Base-by-base conservation (phyloP, 345 rosid genomes). In the Jatropha curcas region DNA sequence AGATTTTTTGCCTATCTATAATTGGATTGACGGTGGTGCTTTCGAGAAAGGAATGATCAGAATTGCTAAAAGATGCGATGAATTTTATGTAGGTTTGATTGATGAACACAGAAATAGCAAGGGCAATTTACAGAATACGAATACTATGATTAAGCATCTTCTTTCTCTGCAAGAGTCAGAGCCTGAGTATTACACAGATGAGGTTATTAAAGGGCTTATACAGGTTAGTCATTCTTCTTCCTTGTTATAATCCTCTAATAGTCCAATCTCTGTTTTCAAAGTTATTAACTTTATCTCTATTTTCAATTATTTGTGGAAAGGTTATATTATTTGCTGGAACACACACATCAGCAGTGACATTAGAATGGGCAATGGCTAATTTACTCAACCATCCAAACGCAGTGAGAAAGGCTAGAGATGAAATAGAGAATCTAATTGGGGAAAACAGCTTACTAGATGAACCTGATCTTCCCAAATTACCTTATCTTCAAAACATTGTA, bases 1-100 rank as follows among this genome's bases (percentile, higher is more conserved):
- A 14, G 90, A 91, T 67, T 88, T 74, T 72, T 71, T 92, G 25
- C 91, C 97, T 0, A 31, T 84, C 19, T 41, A 86, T 79, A 60
- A 70, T 35, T 82, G 86, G 87, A 3, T 81, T 72, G 79, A 81
- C 11, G 7, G 62, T 45, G 67, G 63, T 11, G 76, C 56, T 4
- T 73, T 33, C 63, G 75, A 76, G 71, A 86, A 77, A 64, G 79
- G 33, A 10, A 0, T 76, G 61, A 65, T 27, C 31, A 2, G 12
- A 12, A 41, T 92, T 2, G 79, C 74, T 0, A 16, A 50, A 25
- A 78, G 52, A 16, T 24, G 71, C 2, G 93, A 92, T 75, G 4
- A 3, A 27, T 84, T 90, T 65, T 24, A 79, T 74, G 91, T 86
- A 65, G 66, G 70, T 0, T 57, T 88, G 35, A 72, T 92, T 31